These are phyloP conservation scores for Pseudocercospora crystallina DNA, from an alignment of 2,329 filamentous ascomycete species.

Conservation along the genomic window DNA sequence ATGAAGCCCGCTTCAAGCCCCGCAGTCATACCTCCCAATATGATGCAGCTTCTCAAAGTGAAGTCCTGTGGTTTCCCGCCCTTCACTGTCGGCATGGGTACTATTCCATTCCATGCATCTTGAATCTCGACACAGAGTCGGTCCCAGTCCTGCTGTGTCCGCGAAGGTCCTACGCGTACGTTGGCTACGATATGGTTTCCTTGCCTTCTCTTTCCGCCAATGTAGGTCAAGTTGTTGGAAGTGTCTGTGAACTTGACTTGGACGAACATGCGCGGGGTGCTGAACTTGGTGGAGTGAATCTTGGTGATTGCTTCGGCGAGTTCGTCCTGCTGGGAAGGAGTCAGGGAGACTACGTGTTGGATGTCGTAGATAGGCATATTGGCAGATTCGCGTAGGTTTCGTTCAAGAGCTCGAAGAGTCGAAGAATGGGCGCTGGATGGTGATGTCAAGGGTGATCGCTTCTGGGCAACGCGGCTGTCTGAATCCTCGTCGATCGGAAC, in stretches of 20 bases:
- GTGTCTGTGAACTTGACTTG: constrained; percentile 43
- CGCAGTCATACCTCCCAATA: constrained; percentile 7
- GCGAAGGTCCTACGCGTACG: constrained; percentile 36
- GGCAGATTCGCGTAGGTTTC: too few relatives aligned
- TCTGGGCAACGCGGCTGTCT: too few relatives aligned
- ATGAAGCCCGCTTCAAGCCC: constrained; percentile 36
- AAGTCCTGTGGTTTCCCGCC: too few relatives aligned
- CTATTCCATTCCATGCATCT: constrained; percentile 32
- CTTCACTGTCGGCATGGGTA: constrained; percentile 6
- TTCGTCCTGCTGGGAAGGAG: constrained; percentile 37
- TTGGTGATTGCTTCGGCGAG: constrained; percentile 43
- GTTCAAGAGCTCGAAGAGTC: too few relatives aligned
- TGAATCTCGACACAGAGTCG: constrained; percentile 27
- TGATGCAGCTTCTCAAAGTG: too few relatives aligned
- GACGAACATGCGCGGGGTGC: constrained; percentile 45
- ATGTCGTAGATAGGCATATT: constrained; percentile 48
- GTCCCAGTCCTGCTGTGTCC: constrained; percentile 35
- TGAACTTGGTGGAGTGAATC: constrained; percentile 45
- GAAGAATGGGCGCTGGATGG: too few relatives aligned
- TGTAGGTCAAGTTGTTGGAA: constrained; percentile 28
- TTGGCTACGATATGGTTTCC: constrained; percentile 38
- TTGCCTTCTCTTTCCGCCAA: constrained; percentile 37
- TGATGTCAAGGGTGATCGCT: too few relatives aligned
- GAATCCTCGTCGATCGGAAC: too few relatives aligned
- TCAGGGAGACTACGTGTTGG: constrained; percentile 39